Conservation (phyloP, 176 grass and related monocot species). For the Olyra latifolia region DNA sequence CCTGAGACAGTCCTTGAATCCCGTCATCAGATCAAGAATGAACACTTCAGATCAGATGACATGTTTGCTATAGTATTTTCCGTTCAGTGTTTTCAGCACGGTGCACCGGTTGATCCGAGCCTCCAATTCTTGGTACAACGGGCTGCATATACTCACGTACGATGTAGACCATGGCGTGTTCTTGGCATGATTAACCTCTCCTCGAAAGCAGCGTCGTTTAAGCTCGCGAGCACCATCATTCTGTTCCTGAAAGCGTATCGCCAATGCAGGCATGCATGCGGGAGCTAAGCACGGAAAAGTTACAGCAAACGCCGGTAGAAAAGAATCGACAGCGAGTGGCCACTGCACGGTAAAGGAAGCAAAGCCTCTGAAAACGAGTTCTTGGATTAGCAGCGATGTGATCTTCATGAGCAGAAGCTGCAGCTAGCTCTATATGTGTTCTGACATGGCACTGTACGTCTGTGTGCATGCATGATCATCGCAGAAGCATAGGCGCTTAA, state of each 20-base stretch:
- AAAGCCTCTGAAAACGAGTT: neutral
- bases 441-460: slow-evolving; percentile 14
- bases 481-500: slow-evolving; percentile 9
- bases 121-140: neutral
- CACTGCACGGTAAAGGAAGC: neutral
- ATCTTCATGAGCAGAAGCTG: slow-evolving; percentile 1
- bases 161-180: neutral
- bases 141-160: neutral
- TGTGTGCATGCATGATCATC: neutral
- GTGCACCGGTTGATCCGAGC: too few relatives aligned
- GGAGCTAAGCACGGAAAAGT: neutral
- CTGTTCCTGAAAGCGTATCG: slow-evolving; percentile 35
- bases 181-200: slow-evolving; percentile 25
- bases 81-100: too few relatives aligned
- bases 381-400: neutral
- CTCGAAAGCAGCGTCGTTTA: slow-evolving; percentile 34
- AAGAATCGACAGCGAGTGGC: neutral
- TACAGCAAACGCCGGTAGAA: neutral
- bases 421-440: neutral
- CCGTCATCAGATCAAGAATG: too few relatives aligned
- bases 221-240: slow-evolving; percentile 39
- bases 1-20: too few relatives aligned
- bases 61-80: too few relatives aligned
- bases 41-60: too few relatives aligned
- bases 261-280: slow-evolving; percentile 5